Conservation (phyloP, 345 rosid species). For the Raphanus sativus region DNA sequence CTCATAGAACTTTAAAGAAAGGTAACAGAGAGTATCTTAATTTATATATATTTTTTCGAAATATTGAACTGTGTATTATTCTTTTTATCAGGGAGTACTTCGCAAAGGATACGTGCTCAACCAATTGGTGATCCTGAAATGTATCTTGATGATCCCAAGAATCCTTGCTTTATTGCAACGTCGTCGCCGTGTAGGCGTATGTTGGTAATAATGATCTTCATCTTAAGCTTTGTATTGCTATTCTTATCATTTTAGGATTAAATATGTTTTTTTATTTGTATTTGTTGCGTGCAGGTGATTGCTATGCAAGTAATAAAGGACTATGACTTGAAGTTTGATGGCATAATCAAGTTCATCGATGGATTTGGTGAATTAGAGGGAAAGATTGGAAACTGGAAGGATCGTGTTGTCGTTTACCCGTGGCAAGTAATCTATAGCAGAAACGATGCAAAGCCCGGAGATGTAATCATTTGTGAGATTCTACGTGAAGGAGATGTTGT, state of each 20-base stretch:
- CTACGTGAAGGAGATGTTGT: constrained; percentile 9
- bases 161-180: constrained; percentile 26
- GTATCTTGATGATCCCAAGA: constrained; percentile 17
- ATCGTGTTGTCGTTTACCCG: constrained; percentile 9
- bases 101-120: background rate
- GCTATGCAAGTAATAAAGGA: constrained; percentile 10
- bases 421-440: constrained; percentile 23
- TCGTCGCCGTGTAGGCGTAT: constrained; percentile 4
- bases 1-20: background rate
- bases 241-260: background rate
- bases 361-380: background rate
- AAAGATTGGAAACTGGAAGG: constrained; percentile 11
- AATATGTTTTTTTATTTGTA: background rate
- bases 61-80: background rate
- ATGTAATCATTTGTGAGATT: constrained; percentile 24
- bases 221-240: background rate
- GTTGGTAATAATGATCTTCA: constrained; percentile 15
- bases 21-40: background rate
- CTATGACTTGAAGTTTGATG: background rate
- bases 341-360: constrained; percentile 11
- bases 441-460: background rate
- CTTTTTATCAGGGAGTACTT: background rate
- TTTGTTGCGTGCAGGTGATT: constrained; percentile 15
- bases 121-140: background rate
- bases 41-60: no score